Evolutionary conservation across 192 early-diverging fungal species (phyloP), one percentile per base, ranked within the genome.

Genomic region (Podila minutissima): DNA sequence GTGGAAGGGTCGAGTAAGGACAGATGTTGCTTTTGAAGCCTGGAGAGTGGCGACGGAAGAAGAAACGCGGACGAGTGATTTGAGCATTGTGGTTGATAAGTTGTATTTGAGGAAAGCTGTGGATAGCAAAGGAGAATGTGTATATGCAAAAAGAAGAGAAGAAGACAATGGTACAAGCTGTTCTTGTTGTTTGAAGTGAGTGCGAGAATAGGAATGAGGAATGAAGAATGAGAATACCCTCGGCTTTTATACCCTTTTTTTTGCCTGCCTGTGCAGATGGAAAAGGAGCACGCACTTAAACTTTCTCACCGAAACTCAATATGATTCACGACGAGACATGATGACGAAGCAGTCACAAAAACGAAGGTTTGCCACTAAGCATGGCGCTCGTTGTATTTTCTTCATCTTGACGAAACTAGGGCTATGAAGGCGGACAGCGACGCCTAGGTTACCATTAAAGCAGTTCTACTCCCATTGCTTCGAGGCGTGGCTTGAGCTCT

Each of bases 391-490:
- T 3, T 35, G 4, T 6, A 35, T 35, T 35, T 7, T 9, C 1
- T 41, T 15, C 3, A 46, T 17, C 15, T 46, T 13, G 41, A 46
- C 41, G 12, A 15, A n/a, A 9, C 33, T 37, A 24, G 38, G n/a
- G n/a, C 20, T 22, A 10, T 29, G 60, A 37, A 62, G 17, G 8
- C 62, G 2, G 20, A 33, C 60, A 29, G 37, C 22, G 38, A 41
- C 32, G n/a, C 13, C 22, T 22, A 46, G 41, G 15, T 1, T 17
- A 46, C 4, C 41, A 46, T 12, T 17, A 17, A 15, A 46, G 15
- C 71, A 81, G 63, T 12, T 61, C 51, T 12, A 81, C 61, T 0
- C 77, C 77, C 15, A 81, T 48, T 3, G 31, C 9, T 24, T 81
- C 59, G 7, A 81, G 77, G 5, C 71, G 64, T 1, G 59, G 22